Conservation (phyloP, 305 asterid species). For the Andrographis paniculata region DNA sequence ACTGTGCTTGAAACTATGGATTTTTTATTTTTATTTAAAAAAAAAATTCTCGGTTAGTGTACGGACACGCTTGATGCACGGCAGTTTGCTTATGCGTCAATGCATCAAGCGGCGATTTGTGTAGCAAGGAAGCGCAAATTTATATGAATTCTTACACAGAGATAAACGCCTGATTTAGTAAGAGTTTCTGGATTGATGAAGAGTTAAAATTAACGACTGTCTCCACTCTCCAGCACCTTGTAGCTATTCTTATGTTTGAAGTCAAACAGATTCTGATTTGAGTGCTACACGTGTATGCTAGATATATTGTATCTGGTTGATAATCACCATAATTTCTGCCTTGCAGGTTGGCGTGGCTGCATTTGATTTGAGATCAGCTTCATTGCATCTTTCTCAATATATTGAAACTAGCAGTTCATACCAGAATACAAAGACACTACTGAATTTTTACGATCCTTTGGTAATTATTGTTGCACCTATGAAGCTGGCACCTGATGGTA, state of each 20-base stretch:
- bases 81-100: no score
- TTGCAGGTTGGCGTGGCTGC: conserved; percentile 96
- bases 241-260: background rate
- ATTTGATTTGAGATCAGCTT: conserved; percentile 85
- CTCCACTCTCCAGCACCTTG: background rate
- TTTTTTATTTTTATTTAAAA: no score
- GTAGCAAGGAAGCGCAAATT: no score
- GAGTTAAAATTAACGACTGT: background rate
- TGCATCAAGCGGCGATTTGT: no score
- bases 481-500: conserved; percentile 77
- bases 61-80: no score
- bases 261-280: conserved; percentile 5
- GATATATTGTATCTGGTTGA: conserved; percentile 10
- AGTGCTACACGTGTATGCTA: conserved; percentile 10
- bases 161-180: background rate
- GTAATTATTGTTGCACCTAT: conserved; percentile 75
- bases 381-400: conserved; percentile 89
- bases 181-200: background rate
- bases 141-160: background rate
- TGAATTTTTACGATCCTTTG: conserved; percentile 85
- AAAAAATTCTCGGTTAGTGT: no score
- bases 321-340: conserved; percentile 10
- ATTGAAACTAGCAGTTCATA: conserved; percentile 93
- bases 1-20: no score
- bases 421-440: conserved; percentile 85